Evolutionary conservation across 1,284 basidiomycete species (phyloP).

Genomic region (Microbotryomycetes sp.): DNA sequence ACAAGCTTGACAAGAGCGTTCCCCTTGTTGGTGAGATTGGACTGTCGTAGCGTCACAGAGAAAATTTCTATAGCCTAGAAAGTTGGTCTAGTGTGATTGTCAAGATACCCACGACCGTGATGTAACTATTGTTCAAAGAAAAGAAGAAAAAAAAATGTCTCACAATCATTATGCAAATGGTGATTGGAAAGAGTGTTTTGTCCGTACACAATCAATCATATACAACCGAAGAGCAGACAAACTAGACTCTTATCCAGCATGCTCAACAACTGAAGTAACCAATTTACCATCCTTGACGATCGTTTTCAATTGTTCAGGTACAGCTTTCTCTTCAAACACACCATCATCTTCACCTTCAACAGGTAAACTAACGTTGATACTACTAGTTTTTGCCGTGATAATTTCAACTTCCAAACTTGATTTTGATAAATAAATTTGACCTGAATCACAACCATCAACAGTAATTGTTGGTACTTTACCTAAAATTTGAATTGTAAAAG

Average conservation of each 20-base stretch:
- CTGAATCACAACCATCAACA: slow-evolving; percentile 89
- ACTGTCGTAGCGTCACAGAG: too few species aligned
- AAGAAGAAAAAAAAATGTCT: too few species aligned
- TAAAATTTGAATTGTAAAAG: slow-evolving; percentile 87
- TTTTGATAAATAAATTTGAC: slow-evolving; percentile 88
- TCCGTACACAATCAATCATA: too few species aligned
- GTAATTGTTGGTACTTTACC: slow-evolving; percentile 86
- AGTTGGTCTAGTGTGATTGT: too few species aligned
- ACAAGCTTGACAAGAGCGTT: not conserved
- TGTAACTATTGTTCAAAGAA: too few species aligned
- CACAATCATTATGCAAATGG: too few species aligned
- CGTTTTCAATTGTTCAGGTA: slow-evolving; percentile 95
- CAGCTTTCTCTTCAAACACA: slow-evolving; percentile 78
- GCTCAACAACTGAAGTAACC: slow-evolving; percentile 82
- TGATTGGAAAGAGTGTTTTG: too few species aligned
- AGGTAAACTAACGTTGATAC: slow-evolving; percentile 87
- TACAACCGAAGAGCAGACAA: too few species aligned
- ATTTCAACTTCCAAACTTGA: slow-evolving; percentile 75
- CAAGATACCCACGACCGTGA: too few species aligned
- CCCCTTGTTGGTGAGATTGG: too few species aligned
- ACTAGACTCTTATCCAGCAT: slow-evolving; percentile 57
- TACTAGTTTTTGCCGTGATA: slow-evolving; percentile 89
- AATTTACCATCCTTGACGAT: slow-evolving; percentile 75
- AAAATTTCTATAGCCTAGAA: too few species aligned
- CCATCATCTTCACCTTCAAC: slow-evolving; percentile 84